A percentile compares a stretch with the other conserved stretches of the same genome.
Evolutionary conservation across 495 filamentous ascomycete species (phyloP).

Genomic region (Aspergillus ellipticus): DNA sequence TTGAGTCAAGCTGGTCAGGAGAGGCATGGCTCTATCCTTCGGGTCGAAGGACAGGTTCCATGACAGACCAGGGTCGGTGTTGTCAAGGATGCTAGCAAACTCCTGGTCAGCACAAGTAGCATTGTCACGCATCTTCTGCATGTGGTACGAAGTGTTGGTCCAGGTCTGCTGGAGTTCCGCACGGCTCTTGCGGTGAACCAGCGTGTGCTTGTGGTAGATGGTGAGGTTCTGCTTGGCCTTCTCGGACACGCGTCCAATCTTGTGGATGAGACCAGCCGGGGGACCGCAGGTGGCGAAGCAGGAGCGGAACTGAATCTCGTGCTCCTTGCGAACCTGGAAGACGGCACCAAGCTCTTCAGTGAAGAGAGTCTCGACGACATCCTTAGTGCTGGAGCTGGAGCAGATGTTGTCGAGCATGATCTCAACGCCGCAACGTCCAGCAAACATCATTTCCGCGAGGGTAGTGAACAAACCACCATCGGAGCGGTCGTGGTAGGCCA

Average conservation of each 20-base stretch:
- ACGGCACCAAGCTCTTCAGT: constrained; percentile 97
- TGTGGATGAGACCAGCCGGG: constrained; percentile 71
- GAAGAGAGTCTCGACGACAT: constrained; percentile 77
- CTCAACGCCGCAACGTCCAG: constrained; percentile 84
- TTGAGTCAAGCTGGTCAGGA: constrained; percentile 60
- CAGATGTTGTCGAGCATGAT: constrained; percentile 75
- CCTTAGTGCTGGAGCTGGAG: constrained; percentile 48
- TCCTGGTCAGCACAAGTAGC: constrained; percentile 83
- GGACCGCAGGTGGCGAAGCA: constrained; percentile 93
- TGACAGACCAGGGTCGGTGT: constrained; percentile 74
- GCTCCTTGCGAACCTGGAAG: constrained; percentile 83
- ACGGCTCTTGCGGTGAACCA: constrained; percentile 66
- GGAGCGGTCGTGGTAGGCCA: constrained; percentile 92
- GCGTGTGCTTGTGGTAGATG: constrained; percentile 63
- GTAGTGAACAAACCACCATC: constrained; percentile 93
- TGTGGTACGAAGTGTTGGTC: constrained; percentile 81
- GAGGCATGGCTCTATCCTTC: constrained; percentile 66
- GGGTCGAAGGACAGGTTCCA: constrained; percentile 84
- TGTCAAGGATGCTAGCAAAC: constrained; percentile 71
- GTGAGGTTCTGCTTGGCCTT: constrained; percentile 72
- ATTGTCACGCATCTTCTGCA: constrained; percentile 90
- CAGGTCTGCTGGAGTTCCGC: constrained; percentile 81
- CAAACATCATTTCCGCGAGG: constrained; percentile 96
- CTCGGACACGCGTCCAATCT: constrained; percentile 71
- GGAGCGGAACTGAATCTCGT: constrained; percentile 79